Conservation (phyloP, 495 filamentous ascomycete genomes). For the Penicillium robsamsonii region DNA sequence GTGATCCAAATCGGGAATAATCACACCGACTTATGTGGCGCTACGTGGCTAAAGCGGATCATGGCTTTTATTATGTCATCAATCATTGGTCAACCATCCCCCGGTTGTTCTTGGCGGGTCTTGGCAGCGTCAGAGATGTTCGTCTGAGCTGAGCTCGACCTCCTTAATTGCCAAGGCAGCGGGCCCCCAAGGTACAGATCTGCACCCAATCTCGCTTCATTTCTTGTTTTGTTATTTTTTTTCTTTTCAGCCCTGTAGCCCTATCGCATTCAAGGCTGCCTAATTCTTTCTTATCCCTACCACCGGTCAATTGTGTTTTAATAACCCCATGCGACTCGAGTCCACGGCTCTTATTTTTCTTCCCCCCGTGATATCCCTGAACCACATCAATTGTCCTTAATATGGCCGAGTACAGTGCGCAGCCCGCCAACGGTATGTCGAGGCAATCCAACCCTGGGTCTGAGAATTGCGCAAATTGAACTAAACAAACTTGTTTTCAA, state of each 20-base stretch:
- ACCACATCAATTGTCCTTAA: conserved; percentile 6
- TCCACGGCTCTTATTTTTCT: conserved; percentile 9
- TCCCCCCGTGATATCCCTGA: conserved; percentile 4
- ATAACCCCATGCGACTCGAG: conserved; percentile 15
- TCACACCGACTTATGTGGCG: conserved; percentile 18
- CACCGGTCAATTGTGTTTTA: conserved; percentile 5
- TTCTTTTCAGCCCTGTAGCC: conserved; percentile 28
- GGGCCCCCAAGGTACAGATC: conserved; percentile 14
- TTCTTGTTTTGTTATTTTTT: background rate
- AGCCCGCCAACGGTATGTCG: conserved; percentile 17
- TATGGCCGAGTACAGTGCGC: conserved; percentile 18
- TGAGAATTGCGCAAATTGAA: conserved; percentile 1
- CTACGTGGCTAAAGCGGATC: conserved; percentile 17
- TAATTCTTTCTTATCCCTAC: conserved; percentile 4
- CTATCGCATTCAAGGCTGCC: conserved; percentile 17
- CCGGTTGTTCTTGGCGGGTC: conserved; percentile 20
- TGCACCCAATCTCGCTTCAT: conserved; percentile 20
- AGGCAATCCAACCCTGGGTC: background rate
- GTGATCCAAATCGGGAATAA: conserved; percentile 13
- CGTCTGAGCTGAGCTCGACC: background rate
- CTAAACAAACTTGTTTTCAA: background rate
- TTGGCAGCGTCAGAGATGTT: conserved; percentile 27
- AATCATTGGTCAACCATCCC: conserved; percentile 7
- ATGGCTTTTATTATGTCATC: background rate
- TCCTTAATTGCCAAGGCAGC: conserved; percentile 12